Evolutionary conservation across 495 filamentous ascomycete species (phyloP), one percentile per base, ranked within the genome.

Genomic region (Neurospora sp.): DNA sequence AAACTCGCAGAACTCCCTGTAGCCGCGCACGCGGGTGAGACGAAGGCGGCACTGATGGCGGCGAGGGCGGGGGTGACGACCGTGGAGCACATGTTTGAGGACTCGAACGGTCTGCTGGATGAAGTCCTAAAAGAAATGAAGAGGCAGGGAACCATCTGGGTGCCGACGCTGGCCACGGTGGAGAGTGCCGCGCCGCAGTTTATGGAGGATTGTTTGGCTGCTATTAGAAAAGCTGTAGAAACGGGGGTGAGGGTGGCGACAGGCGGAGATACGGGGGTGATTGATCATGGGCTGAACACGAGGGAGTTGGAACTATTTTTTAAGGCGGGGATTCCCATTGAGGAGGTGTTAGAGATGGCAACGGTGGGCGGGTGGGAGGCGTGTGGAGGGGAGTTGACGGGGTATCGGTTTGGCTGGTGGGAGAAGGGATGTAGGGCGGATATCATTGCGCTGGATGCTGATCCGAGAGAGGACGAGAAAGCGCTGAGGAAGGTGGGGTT

Each of bases 241-340:
- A 34, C n/a, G 8, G 86, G 86, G 0, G 82, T 88, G 42, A 81
- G 81, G 71, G 39, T 88, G 4, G 83, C 81, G 0, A 77, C 83
- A 1, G 87, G 86, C 2, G 86, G 86, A 2, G 87, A 88, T 69
- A 88, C 85, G 5, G 87, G 87, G 3, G 78, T 83, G 0, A 85
- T 87, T 73, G 75, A 82, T 36, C 87, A 89, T 59, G 87, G 87
- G 0, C 79, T 85, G 42, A 87, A 87, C 72, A 81, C 72, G 3
- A 71, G 85, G 0, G 86, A 88, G 76, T 40, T 88, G 45, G 86
- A 88, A 76, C 70, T 88, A 10, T 81, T 89, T 82, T 71, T 83
- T 0, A 79, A 86, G 39, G 83, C 84, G n/a, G 86, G 85, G 4
- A 77, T 89, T 19, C 83, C 85, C 0, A 48, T 88, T 2, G 83